Base-by-base conservation (phyloP, 805 yeast species). In the Metschnikowia vanudenii region DNA sequence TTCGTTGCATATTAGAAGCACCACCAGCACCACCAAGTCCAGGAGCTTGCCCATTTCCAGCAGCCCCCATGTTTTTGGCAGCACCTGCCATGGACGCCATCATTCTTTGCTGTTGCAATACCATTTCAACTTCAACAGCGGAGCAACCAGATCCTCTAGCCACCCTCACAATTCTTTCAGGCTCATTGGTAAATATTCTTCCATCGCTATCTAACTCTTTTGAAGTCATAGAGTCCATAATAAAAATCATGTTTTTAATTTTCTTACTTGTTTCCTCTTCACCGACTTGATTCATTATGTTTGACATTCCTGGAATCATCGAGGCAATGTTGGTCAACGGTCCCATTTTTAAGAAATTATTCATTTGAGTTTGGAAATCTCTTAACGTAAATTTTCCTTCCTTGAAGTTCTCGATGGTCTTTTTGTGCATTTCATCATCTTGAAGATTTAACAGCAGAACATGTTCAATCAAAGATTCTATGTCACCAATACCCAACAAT, bases 161-260 rank as follows among this genome's bases (percentile, higher is more conserved):
- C 4, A 92, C 92, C 58, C 99, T 78, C 4, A 90, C 80, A 41
- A 92, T 81, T 64, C 99, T 79, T 38, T 84, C 75, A 5, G 98
- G 98, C 65, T 91, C 82, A 43, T 83, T 81, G 32, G 79, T 75
- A 64, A 92, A 89, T 17, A 87, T 68, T 50, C 81, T 73, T 1
- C 98, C 98, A 64, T 92, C 98, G 53, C 88, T 80, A 58, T 89
- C 96, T 50, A 92, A 78, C 70, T 92, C 99, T 60, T 84, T 74
- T 54, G 83, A 84, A 1, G 97, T 92, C 99, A 92, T 92, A 2
- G 97, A 89, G 65, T 92, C 99, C 86, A 92, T 80, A 24, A 92
- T 84, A 59, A 80, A 91, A 38, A 92, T 83, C 95, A 92, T 89
- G 53, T 84, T 77, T 63, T 91, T 92, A 71, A 92, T 75, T 60